These are phyloP conservation scores for Collybia sp. DNA, from an alignment of 768 basidiomycete genomes.

Conservation along the genomic window DNA sequence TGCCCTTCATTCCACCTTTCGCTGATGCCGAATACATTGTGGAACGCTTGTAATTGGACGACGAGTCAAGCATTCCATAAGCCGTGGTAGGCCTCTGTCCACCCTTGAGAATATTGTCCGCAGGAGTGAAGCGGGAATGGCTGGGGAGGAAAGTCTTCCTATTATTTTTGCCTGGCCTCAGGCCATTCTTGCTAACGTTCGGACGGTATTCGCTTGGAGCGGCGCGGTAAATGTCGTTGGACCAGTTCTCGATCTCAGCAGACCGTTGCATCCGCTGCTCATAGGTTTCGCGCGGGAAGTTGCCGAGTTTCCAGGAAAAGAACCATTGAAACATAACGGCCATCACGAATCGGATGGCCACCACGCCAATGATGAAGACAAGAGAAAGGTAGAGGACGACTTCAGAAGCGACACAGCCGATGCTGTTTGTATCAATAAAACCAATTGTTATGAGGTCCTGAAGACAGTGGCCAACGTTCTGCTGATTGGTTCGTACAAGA, in stretches of 20 bases:
- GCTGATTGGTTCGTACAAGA: slow-evolving; percentile 68
- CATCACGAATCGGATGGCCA: slow-evolving; percentile 92
- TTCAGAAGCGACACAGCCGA: slow-evolving; percentile 93
- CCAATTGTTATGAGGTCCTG: slow-evolving; percentile 85
- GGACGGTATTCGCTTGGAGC: slow-evolving; percentile 91
- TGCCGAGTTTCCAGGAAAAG: slow-evolving; percentile 92
- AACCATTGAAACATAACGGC: slow-evolving; percentile 98
- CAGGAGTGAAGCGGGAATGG: slow-evolving; percentile 70
- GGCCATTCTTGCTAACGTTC: slow-evolving; percentile 74
- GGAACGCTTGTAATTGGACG: slow-evolving; percentile 52
- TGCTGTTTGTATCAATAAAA: slow-evolving; percentile 89
- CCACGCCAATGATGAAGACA: slow-evolving; percentile 96
- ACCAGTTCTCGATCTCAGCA: slow-evolving; percentile 93
- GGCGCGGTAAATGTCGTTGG: slow-evolving; percentile 90
- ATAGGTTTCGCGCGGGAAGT: slow-evolving; percentile 90
- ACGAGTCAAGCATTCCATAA: slow-evolving; percentile 62
- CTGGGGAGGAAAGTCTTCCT: slow-evolving; percentile 64
- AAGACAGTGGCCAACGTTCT: slow-evolving; percentile 71
- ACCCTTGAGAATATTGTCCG: slow-evolving; percentile 55
- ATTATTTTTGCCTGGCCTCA: slow-evolving; percentile 45
- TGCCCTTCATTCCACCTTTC: slow-evolving; percentile 45
- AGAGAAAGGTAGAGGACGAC: slow-evolving; percentile 95
- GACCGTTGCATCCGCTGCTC: slow-evolving; percentile 87
- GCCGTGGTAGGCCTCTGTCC: slow-evolving; percentile 52
- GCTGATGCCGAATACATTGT: slow-evolving; percentile 45